Evolutionary conservation across 371 early-diverging fungal genomes (phyloP).

Genomic region (Mortierella sp.): DNA sequence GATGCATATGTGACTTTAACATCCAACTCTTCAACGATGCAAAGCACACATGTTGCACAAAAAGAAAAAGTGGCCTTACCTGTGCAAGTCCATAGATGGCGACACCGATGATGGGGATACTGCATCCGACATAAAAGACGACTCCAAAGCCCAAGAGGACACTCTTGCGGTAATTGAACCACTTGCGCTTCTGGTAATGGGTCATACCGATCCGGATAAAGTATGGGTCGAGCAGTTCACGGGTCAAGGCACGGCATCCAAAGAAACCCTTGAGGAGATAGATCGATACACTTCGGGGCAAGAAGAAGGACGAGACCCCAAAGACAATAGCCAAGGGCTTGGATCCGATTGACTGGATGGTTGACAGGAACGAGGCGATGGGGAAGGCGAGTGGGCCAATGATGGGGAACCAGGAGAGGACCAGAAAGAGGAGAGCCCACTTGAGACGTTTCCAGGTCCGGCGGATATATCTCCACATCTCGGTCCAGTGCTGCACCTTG

Average conservation of each 20-base stretch:
- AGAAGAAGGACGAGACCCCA: conserved; percentile 62
- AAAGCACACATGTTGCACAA: background rate
- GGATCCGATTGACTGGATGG: conserved; percentile 52
- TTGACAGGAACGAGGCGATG: conserved; percentile 61
- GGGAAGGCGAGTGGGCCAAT: conserved; percentile 74
- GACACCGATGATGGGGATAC: conserved; percentile 67
- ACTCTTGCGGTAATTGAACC: conserved; percentile 75
- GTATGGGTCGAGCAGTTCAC: conserved; percentile 77
- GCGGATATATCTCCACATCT: conserved; percentile 63
- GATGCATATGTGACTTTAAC: too few species aligned
- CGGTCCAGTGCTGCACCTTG: conserved; percentile 65
- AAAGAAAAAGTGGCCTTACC: conserved; percentile 8
- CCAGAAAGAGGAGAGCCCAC: conserved; percentile 61
- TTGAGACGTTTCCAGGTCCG: conserved; percentile 67
- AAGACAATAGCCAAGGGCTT: conserved; percentile 55
- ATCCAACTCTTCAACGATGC: background rate
- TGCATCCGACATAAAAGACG: conserved; percentile 67
- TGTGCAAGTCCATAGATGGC: conserved; percentile 71
- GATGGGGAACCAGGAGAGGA: conserved; percentile 67
- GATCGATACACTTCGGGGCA: conserved; percentile 63
- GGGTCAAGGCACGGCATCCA: conserved; percentile 72
- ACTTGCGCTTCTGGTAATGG: conserved; percentile 65
- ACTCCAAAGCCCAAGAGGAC: conserved; percentile 74
- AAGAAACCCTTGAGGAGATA: conserved; percentile 68
- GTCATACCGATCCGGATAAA: conserved; percentile 71